phyloP scores from a whole-genome alignment of 176 grass and related monocot species.

The Aegilops bicornis region DNA sequence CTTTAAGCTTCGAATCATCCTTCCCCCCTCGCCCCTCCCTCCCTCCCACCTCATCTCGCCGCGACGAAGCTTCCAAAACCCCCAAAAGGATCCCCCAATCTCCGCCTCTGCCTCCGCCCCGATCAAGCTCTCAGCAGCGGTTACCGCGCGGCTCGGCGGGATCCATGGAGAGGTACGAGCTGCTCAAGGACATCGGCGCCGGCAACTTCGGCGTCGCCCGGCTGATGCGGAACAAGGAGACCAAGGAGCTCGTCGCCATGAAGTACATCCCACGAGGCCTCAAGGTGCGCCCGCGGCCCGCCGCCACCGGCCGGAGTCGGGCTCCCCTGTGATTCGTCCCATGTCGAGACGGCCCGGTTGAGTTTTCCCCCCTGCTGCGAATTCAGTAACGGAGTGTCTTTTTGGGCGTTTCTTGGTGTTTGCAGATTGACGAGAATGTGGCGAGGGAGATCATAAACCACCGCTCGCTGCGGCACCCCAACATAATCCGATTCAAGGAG shows the following conservation, averaged over 20 bases:
- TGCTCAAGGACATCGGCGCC: slow-evolving; percentile 89
- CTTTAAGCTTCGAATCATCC: slow-evolving; percentile 58
- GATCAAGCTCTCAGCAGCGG: not conserved
- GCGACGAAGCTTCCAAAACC: slow-evolving; percentile 4
- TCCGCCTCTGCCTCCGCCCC: not conserved
- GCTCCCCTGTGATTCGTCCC: not conserved
- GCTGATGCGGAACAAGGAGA: slow-evolving; percentile 89
- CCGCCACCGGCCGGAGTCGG: not conserved
- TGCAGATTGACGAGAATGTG: slow-evolving; percentile 79
- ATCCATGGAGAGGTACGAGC: slow-evolving; percentile 95
- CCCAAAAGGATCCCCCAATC: not conserved
- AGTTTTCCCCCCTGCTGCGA: not conserved
- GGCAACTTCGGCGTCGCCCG: slow-evolving; percentile 87
- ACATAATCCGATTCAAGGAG: slow-evolving; percentile 85
- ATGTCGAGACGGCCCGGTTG: not conserved
- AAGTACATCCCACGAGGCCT: slow-evolving; percentile 85
- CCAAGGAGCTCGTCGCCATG: slow-evolving; percentile 93
- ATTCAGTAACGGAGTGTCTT: not conserved
- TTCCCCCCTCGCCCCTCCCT: not conserved
- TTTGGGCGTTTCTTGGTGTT: not conserved
- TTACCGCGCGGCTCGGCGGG: not conserved
- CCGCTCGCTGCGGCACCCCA: slow-evolving; percentile 68
- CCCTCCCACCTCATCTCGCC: not conserved
- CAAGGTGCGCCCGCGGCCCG: slow-evolving; percentile 36
- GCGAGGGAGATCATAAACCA: slow-evolving; percentile 86